phyloP scores from a whole-genome alignment of 345 rosid genomes.

The Kernera saxatilis region DNA sequence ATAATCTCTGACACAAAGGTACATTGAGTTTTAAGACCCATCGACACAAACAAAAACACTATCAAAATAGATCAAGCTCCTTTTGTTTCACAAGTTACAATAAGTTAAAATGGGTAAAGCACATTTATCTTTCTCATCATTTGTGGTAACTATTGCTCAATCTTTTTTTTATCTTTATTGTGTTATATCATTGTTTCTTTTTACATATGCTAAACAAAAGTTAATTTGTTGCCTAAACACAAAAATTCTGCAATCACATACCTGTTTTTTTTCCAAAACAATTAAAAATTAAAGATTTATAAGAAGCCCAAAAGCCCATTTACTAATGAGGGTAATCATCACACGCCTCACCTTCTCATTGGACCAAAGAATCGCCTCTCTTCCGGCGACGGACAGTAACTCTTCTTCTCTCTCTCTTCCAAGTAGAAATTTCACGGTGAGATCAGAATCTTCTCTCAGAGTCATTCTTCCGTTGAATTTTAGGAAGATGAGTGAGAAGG shows the following conservation, averaged over 20 bases:
- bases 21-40: not conserved
- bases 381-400: not conserved
- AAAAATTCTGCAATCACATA: no score
- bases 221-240: no score
- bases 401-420: not conserved
- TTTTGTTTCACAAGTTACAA: not conserved
- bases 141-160: not conserved
- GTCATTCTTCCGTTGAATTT: not conserved
- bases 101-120: not conserved
- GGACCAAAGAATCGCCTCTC: not conserved
- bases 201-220: not conserved
- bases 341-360: not conserved
- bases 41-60: not conserved
- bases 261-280: not conserved
- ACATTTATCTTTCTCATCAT: not conserved
- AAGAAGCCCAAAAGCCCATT: constrained; percentile 16
- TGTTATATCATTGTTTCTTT: not conserved
- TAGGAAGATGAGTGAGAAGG: constrained; percentile 21
- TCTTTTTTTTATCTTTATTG: not conserved
- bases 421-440: not conserved
- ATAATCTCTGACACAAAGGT: not conserved
- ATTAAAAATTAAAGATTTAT: not conserved
- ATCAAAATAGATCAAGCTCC: not conserved
- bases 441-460: not conserved
- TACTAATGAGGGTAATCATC: not conserved